A percentile compares a stretch with the other conserved stretches of the same genome.
phyloP scores from a whole-genome alignment of 2,329 filamentous ascomycete species.

The Talaromyces sp. region DNA sequence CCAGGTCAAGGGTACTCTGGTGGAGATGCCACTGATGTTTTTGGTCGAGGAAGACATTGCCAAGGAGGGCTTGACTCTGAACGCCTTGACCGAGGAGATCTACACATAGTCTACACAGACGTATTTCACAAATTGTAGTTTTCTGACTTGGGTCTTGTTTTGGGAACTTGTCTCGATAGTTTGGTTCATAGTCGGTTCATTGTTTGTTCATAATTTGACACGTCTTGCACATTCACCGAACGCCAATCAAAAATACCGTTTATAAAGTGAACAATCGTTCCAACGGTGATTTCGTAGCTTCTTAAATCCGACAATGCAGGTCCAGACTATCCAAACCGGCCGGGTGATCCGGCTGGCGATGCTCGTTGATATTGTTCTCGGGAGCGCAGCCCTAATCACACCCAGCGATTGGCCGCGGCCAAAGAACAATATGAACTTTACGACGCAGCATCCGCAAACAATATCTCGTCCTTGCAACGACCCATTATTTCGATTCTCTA shows the following conservation, averaged over 20 bases:
- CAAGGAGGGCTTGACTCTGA: constrained; percentile 69
- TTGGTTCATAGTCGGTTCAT: too few species aligned
- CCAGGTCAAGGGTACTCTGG: constrained; percentile 63
- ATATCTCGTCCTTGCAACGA: background rate
- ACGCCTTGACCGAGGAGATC: constrained; percentile 65
- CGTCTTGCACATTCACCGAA: background rate
- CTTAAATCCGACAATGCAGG: background rate
- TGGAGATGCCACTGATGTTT: constrained; percentile 91
- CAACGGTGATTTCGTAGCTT: too few species aligned
- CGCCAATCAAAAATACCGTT: too few species aligned
- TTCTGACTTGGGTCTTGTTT: background rate
- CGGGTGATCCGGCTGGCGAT: background rate
- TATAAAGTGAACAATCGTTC: too few species aligned
- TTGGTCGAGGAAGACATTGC: constrained; percentile 81
- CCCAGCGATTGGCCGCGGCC: constrained; percentile 1
- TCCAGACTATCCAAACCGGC: too few species aligned
- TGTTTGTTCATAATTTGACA: background rate
- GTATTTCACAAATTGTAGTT: background rate
- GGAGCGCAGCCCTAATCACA: constrained; percentile 7
- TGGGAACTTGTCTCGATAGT: background rate
- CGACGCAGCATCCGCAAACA: background rate
- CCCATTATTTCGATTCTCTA: background rate
- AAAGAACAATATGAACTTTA: constrained; percentile 12
- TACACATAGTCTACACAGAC: constrained; percentile 59
- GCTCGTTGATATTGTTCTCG: constrained; percentile 9